Evolutionary conservation across 495 filamentous ascomycete genomes (phyloP), one percentile per base, ranked within the genome.

Genomic region (Aspergillus cavernicola): DNA sequence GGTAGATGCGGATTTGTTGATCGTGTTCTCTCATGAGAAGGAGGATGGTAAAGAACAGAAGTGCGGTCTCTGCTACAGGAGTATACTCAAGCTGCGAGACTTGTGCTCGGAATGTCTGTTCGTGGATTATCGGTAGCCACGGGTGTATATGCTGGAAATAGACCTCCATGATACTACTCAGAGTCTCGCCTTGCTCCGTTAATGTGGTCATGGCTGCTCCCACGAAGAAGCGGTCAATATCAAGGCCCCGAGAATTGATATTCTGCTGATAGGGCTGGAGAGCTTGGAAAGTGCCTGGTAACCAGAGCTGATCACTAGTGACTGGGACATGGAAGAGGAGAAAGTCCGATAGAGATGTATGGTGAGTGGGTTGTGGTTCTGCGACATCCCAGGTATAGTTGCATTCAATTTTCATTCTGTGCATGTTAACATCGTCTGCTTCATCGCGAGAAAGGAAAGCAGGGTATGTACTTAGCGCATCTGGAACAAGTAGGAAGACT

Each of bases 81-180:
- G 24, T 13, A 9, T 2, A 2, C 7, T 35, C 24, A 2, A 53
- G 50, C 18, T 43, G 28, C 3, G 29, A 42, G 7, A 44, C 13
- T 24, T 29, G 37, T 6, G 20, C 10, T 7, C 16, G 50, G 19
- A 53, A 37, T 10, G 50, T 19, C 13, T 37, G 26, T 31, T 44
- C 50, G 6, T 15, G 19, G n/a, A 53, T 42, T 3, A 53, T 39
- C 9, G 50, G 50, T 15, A 53, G 18, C 50, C 50, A 53, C 2
- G 38, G 38, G 11, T 43, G 39, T 18, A 53, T 44, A n/a, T 26
- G 24, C 0, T 7, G 12, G 31, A 53, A 53, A 18, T 53, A 53
- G 24, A 19, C 16, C 4, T 35, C 26, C 2, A 37, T 18, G 0
- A 44, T 7, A 13, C 11, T 9, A 8, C 35, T 26, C 3, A 44